Conservation (phyloP, 2,329 filamentous ascomycete genomes). For the Penicillium crustosum region DNA sequence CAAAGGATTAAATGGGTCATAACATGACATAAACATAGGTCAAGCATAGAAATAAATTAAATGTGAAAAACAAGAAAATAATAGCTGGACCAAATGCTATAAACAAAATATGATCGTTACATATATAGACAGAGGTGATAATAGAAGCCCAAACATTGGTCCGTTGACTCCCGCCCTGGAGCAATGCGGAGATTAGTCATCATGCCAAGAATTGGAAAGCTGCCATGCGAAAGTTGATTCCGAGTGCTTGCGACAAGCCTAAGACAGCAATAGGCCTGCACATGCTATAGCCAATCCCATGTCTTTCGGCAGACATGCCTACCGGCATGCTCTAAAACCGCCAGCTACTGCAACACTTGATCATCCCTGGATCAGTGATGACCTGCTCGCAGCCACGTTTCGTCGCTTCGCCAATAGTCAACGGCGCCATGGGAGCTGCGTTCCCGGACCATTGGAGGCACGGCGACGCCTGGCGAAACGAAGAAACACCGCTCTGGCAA, state of each 20-base stretch:
- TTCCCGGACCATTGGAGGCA: constrained; percentile 64
- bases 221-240: constrained; percentile 17
- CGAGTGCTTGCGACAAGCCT: constrained; percentile 3
- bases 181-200: constrained; percentile 24
- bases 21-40: background rate
- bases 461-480: constrained; percentile 56
- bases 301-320: constrained; percentile 46
- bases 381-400: constrained; percentile 49
- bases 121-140: background rate
- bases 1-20: background rate
- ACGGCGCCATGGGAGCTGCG: constrained; percentile 59
- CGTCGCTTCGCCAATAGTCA: constrained; percentile 47
- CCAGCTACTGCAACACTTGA: constrained; percentile 30
- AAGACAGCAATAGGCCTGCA: constrained; percentile 25
- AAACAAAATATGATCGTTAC: background rate
- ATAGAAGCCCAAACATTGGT: constrained; percentile 13
- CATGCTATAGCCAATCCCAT: constrained; percentile 31
- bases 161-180: background rate
- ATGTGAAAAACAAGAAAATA: background rate
- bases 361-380: constrained; percentile 49
- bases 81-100: background rate
- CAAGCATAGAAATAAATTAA: background rate
- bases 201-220: constrained; percentile 20
- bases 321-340: constrained; percentile 38
- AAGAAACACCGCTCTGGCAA: constrained; percentile 53